Conservation (phyloP, 225 moss, liverwort and hornwort species). For the Polytrichum commune region DNA sequence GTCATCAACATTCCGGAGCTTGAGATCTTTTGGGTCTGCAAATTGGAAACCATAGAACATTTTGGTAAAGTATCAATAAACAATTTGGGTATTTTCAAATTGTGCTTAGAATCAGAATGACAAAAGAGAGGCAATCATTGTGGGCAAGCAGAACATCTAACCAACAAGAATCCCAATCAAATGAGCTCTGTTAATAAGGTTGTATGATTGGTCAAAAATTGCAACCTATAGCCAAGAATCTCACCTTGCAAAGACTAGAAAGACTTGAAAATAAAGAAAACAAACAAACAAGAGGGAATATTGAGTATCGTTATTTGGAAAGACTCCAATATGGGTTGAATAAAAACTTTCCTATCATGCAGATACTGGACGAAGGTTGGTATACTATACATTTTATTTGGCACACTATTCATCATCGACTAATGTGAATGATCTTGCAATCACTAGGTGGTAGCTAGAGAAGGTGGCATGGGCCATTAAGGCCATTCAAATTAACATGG, state of each 20-base stretch:
- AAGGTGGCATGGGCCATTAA: too few relatives aligned
- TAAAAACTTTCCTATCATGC: too few relatives aligned
- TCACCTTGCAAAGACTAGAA: neutral
- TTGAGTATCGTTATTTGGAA: neutral
- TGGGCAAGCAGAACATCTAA: constrained; percentile 12
- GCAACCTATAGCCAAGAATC: constrained; percentile 50
- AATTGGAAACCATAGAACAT: too few relatives aligned
- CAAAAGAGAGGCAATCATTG: neutral
- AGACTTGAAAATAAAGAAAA: neutral
- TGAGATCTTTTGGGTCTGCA: constrained; percentile 73
- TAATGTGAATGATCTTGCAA: too few relatives aligned
- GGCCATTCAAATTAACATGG: too few relatives aligned
- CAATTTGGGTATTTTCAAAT: too few relatives aligned
- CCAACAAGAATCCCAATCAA: constrained; percentile 74
- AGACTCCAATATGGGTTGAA: neutral
- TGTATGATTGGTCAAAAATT: constrained; percentile 72
- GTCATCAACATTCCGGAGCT: constrained; percentile 70
- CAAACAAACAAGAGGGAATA: too few relatives aligned
- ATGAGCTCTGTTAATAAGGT: constrained; percentile 63
- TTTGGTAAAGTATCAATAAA: too few relatives aligned
- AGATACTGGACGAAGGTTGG: too few relatives aligned
- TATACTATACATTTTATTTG: too few relatives aligned
- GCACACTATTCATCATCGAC: too few relatives aligned
- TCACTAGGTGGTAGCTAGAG: too few relatives aligned
- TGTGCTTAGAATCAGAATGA: neutral